phyloP scores from a whole-genome alignment of 176 grass and related monocot species.

The Eragrostis curvula region DNA sequence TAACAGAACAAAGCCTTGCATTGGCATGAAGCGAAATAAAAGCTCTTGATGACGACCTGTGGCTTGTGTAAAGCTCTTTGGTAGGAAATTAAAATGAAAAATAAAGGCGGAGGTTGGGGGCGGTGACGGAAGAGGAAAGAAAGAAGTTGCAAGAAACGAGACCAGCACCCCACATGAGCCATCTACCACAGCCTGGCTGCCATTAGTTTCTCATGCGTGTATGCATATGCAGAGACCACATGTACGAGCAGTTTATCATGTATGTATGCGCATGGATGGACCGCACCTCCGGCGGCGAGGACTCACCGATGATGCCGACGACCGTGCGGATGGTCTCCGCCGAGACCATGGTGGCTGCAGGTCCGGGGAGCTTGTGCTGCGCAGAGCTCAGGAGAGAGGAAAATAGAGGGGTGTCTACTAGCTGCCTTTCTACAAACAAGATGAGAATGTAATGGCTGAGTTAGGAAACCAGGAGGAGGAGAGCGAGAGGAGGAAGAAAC shows the following conservation, averaged over 20 bases:
- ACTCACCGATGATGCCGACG: constrained; percentile 75
- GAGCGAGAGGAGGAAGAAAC: background rate
- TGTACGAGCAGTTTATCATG: background rate
- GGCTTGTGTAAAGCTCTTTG: background rate
- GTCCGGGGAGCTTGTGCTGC: background rate
- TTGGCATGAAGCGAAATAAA: background rate
- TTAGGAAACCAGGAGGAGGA: background rate
- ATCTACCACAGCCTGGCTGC: background rate
- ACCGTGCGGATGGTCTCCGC: constrained; percentile 68
- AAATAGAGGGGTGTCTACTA: background rate
- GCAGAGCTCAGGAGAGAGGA: background rate
- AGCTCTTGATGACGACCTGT: background rate
- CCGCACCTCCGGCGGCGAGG: background rate
- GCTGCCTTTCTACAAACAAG: background rate
- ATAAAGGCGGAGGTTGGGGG: background rate
- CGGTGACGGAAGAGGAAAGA: background rate
- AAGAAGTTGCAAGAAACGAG: background rate
- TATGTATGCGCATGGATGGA: background rate
- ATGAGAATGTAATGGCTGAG: background rate
- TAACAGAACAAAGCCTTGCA: background rate
- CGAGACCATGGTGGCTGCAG: constrained; percentile 54
- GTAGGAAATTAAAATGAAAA: background rate
- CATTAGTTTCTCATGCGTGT: background rate
- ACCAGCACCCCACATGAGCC: background rate
- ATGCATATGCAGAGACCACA: too few relatives aligned